phyloP scores from a whole-genome alignment of 495 filamentous ascomycete genomes.

The Hypoxylon perforatum region DNA sequence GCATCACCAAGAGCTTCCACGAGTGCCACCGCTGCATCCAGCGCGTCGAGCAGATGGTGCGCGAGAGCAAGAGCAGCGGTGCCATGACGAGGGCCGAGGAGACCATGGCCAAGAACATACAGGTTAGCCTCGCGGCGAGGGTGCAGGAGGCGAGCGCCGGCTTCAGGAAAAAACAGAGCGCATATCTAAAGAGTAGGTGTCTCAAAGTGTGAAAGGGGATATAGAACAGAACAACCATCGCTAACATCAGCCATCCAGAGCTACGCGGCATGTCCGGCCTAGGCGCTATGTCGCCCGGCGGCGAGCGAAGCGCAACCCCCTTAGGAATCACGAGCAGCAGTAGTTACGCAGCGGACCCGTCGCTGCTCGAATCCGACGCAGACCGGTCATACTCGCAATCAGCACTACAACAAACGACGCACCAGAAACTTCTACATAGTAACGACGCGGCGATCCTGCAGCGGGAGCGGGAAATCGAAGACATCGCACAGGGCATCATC shows the following conservation, averaged over 20 bases:
- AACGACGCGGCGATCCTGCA: conserved; percentile 90
- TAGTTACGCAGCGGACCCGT: conserved; percentile 77
- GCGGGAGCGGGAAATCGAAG: conserved; percentile 95
- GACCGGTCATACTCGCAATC: conserved; percentile 93
- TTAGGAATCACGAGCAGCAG: conserved; percentile 57
- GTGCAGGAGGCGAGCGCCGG: conserved; percentile 93
- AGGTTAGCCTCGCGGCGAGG: conserved; percentile 84
- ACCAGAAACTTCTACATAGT: conserved; percentile 72
- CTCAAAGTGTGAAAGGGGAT: not conserved
- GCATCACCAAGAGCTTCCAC: conserved; percentile 89
- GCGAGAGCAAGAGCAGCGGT: conserved; percentile 73
- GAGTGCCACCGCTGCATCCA: conserved; percentile 88
- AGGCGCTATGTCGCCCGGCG: conserved; percentile 45
- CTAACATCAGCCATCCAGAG: conserved; percentile 64
- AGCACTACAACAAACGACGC: conserved; percentile 76
- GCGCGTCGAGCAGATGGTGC: conserved; percentile 85
- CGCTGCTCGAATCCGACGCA: conserved; percentile 86
- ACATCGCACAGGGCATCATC: conserved; percentile 97
- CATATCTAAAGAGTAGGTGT: conserved; percentile 87
- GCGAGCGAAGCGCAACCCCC: conserved; percentile 71
- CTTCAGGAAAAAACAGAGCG: conserved; percentile 96
- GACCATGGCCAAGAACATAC: conserved; percentile 95
- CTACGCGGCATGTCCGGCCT: conserved; percentile 76
- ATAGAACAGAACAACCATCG: conserved; percentile 13
- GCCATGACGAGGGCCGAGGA: conserved; percentile 83